Percentiles rank a stretch among this genome's conserved stretches.
Conservation (phyloP, 1,284 basidiomycete species). For the Pseudozyma sp. region DNA sequence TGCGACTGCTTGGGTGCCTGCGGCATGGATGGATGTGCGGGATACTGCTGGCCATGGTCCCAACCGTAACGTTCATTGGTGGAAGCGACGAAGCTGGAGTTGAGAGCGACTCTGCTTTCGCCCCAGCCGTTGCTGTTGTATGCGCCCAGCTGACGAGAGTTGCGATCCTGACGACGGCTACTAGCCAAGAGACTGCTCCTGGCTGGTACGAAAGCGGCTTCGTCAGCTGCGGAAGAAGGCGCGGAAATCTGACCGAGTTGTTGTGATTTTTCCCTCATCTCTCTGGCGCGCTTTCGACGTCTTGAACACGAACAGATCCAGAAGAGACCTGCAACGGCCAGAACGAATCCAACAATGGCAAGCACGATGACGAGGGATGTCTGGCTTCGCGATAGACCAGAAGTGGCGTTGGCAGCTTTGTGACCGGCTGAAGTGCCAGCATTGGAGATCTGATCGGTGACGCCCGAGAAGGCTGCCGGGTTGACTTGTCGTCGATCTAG, state of each 20-base stretch:
- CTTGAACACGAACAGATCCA: slow-evolving; percentile 41
- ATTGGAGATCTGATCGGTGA: slow-evolving; percentile 45
- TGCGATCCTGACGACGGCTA: neutral
- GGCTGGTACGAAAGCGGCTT: neutral
- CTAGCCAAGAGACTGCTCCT: neutral
- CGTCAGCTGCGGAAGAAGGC: slow-evolving; percentile 1
- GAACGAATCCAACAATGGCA: slow-evolving; percentile 18
- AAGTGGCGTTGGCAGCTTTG: slow-evolving; percentile 28
- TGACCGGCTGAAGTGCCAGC: slow-evolving; percentile 16
- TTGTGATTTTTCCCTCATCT: slow-evolving; percentile 25
- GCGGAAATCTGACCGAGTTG: slow-evolving; percentile 5
- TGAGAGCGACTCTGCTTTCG: slow-evolving; percentile 38
- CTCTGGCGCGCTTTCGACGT: slow-evolving; percentile 28
- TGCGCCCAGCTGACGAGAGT: slow-evolving; percentile 3
- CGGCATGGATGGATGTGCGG: slow-evolving; percentile 1
- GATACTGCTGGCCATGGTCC: slow-evolving; percentile 8
- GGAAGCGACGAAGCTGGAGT: slow-evolving; percentile 32
- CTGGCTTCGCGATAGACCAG: slow-evolving; percentile 23
- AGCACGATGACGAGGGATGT: slow-evolving; percentile 22
- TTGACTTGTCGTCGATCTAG: slow-evolving; percentile 28
- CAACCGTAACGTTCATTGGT: slow-evolving; percentile 27
- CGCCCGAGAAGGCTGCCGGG: slow-evolving; percentile 41
- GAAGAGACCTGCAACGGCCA: slow-evolving; percentile 22
- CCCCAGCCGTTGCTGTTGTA: slow-evolving; percentile 29
- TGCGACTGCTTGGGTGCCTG: slow-evolving; percentile 17